Conservation (phyloP, 2,329 filamentous ascomycete genomes). For the Botryosphaeria dothidea region DNA sequence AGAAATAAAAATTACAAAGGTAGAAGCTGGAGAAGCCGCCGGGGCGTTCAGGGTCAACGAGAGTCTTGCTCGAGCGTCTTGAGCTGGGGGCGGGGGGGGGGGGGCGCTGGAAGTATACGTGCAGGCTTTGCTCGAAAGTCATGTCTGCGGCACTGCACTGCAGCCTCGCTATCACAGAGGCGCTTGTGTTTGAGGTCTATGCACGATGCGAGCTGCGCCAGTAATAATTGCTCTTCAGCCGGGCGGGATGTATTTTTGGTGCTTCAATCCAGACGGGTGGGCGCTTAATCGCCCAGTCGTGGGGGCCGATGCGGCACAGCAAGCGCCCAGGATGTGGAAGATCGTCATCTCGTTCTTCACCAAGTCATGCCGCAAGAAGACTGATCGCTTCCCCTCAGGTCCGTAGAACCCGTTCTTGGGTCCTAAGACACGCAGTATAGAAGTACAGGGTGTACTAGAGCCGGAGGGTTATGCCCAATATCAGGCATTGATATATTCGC, state of each 20-base stretch:
- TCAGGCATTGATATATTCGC: too few species aligned
- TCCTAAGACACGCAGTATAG: too few species aligned
- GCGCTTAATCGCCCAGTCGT: background rate
- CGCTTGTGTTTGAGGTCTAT: background rate
- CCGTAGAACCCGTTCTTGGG: too few species aligned
- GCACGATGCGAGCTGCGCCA: too few species aligned
- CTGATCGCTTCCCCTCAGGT: too few species aligned
- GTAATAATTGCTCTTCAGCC: background rate
- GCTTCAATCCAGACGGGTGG: background rate
- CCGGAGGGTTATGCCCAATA: too few species aligned
- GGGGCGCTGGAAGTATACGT: background rate
- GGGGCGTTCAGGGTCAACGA: background rate
- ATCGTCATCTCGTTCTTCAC: too few species aligned
- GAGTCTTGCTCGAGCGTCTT: background rate
- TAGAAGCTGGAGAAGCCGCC: background rate
- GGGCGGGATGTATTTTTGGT: background rate
- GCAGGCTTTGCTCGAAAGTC: background rate
- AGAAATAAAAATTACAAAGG: too few species aligned
- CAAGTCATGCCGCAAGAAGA: too few species aligned
- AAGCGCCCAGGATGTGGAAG: background rate
- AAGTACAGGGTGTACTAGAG: too few species aligned
- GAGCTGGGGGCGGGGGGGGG: too few species aligned
- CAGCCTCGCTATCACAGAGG: background rate
- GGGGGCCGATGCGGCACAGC: background rate
- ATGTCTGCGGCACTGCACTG: background rate